These are phyloP conservation scores for Exophiala phaeomuriformis DNA, from an alignment of 2,329 filamentous ascomycete species.

Conservation along the genomic window DNA sequence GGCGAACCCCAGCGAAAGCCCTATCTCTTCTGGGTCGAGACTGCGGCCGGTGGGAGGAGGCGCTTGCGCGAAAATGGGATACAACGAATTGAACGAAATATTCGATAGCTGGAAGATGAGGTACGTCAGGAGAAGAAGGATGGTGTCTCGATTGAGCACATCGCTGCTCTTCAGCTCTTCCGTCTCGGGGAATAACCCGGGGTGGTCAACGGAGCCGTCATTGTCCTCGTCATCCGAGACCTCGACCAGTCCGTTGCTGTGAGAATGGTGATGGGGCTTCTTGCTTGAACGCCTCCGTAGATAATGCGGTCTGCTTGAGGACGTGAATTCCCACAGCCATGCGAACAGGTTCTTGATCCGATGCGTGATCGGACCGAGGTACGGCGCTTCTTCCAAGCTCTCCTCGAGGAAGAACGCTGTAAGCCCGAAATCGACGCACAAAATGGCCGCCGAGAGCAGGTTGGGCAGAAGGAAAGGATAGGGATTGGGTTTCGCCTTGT, in stretches of 20 bases:
- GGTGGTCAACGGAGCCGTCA: constrained; percentile 37
- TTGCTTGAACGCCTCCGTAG: constrained; percentile 33
- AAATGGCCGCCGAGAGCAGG: constrained; percentile 63
- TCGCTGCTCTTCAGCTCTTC: constrained; percentile 49
- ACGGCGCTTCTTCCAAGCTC: constrained; percentile 62
- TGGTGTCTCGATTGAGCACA: constrained; percentile 70
- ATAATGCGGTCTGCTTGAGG: constrained; percentile 53
- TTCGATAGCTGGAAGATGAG: constrained; percentile 91
- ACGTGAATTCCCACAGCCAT: constrained; percentile 64
- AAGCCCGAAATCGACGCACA: constrained; percentile 65
- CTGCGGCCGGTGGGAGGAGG: constrained; percentile 67
- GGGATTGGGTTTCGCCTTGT: constrained; percentile 44
- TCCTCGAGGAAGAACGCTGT: constrained; percentile 80
- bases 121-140: constrained; percentile 76
- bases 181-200: constrained; percentile 33
- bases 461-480: constrained; percentile 87
- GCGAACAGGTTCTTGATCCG: constrained; percentile 55
- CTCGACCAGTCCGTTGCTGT: constrained; percentile 6
- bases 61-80: constrained; percentile 82
- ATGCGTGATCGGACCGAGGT: constrained; percentile 53
- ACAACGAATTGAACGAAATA: constrained; percentile 90
- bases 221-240: constrained; percentile 27
- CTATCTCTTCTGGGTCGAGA: constrained; percentile 71
- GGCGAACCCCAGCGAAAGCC: constrained; percentile 74
- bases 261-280: constrained; percentile 12